Evolutionary conservation across 768 basidiomycete genomes (phyloP).

Genomic region (Mycena maculata): DNA sequence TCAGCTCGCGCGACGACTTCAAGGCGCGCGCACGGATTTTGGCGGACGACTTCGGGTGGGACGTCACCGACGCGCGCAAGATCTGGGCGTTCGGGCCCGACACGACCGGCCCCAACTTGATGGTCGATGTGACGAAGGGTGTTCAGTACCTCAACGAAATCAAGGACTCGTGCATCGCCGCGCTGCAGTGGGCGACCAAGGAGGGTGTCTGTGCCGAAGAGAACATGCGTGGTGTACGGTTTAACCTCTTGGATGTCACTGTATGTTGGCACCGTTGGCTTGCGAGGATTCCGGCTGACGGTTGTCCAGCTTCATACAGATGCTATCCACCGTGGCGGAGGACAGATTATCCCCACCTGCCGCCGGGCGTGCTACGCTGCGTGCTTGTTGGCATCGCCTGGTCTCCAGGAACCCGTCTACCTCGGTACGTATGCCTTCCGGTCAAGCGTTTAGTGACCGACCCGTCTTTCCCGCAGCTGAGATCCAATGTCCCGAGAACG

Average conservation of each 20-base stretch:
- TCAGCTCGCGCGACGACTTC: conserved; percentile 96
- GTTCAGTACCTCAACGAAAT: conserved; percentile 99
- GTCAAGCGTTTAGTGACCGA: not conserved
- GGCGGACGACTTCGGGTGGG: conserved; percentile 98
- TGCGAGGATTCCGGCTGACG: conserved; percentile 14
- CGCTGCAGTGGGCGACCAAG: conserved; percentile 99
- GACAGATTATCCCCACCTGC: conserved; percentile 97
- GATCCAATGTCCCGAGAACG: conserved; percentile 97
- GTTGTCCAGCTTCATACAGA: conserved; percentile 87
- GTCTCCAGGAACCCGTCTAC: conserved; percentile 97
- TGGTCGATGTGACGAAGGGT: conserved; percentile 99
- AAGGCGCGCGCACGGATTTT: conserved; percentile 95
- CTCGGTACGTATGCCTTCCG: conserved; percentile 65
- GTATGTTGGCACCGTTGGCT: conserved; percentile 55
- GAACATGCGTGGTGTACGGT: conserved; percentile 97
- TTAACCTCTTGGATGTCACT: conserved; percentile 96
- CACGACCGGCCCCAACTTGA: conserved; percentile 94
- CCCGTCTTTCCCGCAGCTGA: conserved; percentile 69
- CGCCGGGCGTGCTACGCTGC: conserved; percentile 97
- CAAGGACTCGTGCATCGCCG: conserved; percentile 99
- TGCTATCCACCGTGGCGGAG: conserved; percentile 99
- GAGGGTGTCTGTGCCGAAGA: conserved; percentile 97
- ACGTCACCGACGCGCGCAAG: conserved; percentile 98
- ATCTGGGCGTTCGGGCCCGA: conserved; percentile 99
- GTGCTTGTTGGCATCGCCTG: conserved; percentile 89